A percentile compares a stretch with the other conserved stretches of the same genome.
Conservation (phyloP, 768 basidiomycete species). For the Lactarius tabidus region DNA sequence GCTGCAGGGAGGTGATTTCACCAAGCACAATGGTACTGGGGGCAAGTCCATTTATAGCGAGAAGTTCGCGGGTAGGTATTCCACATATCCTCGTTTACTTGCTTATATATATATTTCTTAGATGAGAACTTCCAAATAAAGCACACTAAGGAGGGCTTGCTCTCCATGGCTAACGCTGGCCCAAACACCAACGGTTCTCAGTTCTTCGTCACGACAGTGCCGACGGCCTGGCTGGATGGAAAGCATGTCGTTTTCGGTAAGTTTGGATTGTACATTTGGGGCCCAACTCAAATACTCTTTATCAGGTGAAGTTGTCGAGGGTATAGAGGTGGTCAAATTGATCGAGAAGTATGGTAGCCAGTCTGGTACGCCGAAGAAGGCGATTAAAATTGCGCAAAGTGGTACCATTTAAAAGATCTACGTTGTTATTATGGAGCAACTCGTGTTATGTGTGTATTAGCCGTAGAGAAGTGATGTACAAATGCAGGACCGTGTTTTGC, state of each 20-base stretch:
- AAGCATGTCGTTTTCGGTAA: constrained; percentile 84
- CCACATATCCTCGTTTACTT: not conserved
- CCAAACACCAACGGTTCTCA: constrained; percentile 80
- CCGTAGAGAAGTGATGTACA: constrained; percentile 1
- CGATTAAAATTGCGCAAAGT: constrained; percentile 50
- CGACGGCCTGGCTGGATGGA: constrained; percentile 76
- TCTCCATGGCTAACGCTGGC: constrained; percentile 81
- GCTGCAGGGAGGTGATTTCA: constrained; percentile 92
- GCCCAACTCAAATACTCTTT: not conserved
- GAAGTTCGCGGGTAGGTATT: constrained; percentile 53
- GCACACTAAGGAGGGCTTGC: constrained; percentile 64
- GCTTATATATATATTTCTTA: constrained; percentile 28
- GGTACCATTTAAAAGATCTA: constrained; percentile 43
- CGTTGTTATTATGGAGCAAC: not conserved
- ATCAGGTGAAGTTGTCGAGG: constrained; percentile 62
- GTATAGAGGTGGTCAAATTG: constrained; percentile 48
- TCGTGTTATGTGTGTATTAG: constrained; percentile 19
- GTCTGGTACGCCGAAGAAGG: constrained; percentile 40
- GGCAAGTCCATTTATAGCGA: constrained; percentile 77
- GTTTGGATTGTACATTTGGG: constrained; percentile 4
- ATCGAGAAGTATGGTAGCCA: constrained; percentile 41
- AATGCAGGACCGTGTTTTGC: constrained; percentile 11
- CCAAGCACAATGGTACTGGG: constrained; percentile 58
- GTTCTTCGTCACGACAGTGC: constrained; percentile 88
- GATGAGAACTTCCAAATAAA: constrained; percentile 84